Evolutionary conservation across 441 rosid species (phyloP).

Genomic region (Adansonia rubrostipa): DNA sequence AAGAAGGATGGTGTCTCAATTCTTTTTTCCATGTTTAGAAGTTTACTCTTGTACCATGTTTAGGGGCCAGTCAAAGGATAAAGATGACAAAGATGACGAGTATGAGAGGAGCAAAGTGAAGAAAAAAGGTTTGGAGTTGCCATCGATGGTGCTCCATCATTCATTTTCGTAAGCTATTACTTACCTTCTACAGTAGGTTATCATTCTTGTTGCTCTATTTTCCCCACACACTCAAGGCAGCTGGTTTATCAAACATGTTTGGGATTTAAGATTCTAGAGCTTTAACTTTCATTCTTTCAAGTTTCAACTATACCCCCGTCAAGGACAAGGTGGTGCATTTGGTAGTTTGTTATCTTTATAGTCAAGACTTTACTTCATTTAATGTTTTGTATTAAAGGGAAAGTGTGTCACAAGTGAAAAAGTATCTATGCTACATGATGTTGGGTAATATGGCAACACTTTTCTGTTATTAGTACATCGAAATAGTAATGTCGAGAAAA

Average conservation of each 20-base stretch:
- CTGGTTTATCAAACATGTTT: background rate
- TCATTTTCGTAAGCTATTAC: background rate
- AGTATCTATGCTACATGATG: background rate
- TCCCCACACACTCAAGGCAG: background rate
- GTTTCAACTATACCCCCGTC: no score
- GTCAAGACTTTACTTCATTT: background rate
- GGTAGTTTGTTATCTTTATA: background rate
- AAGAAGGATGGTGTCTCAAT: background rate
- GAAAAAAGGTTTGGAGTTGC: conserved; percentile 53
- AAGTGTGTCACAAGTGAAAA: background rate
- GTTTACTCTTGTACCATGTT: conserved; percentile 15
- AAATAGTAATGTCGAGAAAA: background rate
- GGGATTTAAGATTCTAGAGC: background rate
- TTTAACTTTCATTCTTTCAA: no score
- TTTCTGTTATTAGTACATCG: background rate
- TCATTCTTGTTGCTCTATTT: background rate
- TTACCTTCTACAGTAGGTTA: background rate
- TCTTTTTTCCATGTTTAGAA: background rate
- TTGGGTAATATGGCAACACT: background rate
- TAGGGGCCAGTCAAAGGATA: conserved; percentile 47
- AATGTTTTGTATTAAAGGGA: background rate
- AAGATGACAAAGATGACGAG: no score
- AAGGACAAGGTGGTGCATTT: no score
- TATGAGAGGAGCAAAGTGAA: conserved; percentile 37
- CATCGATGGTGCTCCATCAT: background rate